These are phyloP conservation scores for Trichoderma sp. DNA, from an alignment of 2,329 filamentous ascomycete genomes.

Conservation along the genomic window DNA sequence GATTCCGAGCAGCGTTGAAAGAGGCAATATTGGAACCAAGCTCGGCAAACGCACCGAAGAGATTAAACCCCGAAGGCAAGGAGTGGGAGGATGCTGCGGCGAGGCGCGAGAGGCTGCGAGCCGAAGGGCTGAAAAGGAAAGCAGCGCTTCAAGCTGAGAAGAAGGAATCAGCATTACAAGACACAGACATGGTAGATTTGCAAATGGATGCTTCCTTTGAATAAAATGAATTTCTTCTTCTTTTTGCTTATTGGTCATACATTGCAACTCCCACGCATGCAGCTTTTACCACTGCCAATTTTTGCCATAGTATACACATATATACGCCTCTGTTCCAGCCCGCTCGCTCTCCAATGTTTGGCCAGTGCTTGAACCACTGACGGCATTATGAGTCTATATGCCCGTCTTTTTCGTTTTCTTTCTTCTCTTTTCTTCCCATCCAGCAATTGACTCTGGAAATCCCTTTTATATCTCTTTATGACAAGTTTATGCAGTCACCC, in stretches of 20 bases:
- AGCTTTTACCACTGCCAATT: conserved; percentile 36
- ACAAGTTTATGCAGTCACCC: conserved; percentile 58
- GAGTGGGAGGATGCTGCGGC: conserved; percentile 58
- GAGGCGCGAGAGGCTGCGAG: conserved; percentile 57
- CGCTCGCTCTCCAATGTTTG: conserved; percentile 22
- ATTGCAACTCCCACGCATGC: conserved; percentile 34
- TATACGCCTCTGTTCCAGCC: conserved; percentile 25
- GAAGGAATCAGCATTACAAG: conserved; percentile 14
- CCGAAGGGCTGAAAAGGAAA: conserved; percentile 58
- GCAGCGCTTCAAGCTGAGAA: conserved; percentile 42
- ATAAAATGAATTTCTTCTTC: neutral
- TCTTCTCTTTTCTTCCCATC: neutral
- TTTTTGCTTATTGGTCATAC: conserved; percentile 26
- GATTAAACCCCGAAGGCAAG: conserved; percentile 39
- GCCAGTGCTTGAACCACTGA: conserved; percentile 5
- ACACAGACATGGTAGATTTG: conserved; percentile 28
- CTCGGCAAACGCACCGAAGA: conserved; percentile 27
- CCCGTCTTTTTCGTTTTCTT: neutral
- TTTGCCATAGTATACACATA: conserved; percentile 39
- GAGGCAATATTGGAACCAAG: conserved; percentile 35
- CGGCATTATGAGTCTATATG: conserved; percentile 8
- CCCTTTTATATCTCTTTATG: neutral
- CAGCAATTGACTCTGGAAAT: neutral
- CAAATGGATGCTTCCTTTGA: conserved; percentile 18
- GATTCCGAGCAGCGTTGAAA: conserved; percentile 59